These are phyloP conservation scores for Macrotyloma uniflorum DNA, from an alignment of 306 rosid genomes.

Conservation along the genomic window DNA sequence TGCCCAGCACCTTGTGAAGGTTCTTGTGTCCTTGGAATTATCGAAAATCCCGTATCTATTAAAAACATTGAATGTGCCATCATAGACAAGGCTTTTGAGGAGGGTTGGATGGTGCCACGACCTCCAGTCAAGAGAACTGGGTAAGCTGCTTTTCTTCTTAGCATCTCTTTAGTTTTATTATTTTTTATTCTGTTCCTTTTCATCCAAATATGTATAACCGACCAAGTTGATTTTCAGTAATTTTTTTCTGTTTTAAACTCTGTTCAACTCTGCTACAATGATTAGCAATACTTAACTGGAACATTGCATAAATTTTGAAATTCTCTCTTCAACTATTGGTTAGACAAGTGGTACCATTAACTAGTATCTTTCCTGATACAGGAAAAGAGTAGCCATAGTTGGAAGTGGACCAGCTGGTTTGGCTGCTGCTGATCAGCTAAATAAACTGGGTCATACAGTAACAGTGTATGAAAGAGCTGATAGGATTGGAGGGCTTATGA, in stretches of 20 bases:
- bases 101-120: constrained; percentile 99
- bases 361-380: constrained; percentile 42
- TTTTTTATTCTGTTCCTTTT: constrained; percentile 11
- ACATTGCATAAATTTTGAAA: neutral
- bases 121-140: constrained; percentile 89
- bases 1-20: constrained; percentile 99
- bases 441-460: constrained; percentile 84
- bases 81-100: constrained; percentile 96
- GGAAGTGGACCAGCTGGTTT: constrained; percentile 99
- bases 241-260: neutral
- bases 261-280: neutral
- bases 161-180: neutral
- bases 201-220: neutral
- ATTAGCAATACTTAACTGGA: neutral
- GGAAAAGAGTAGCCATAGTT: constrained; percentile 85
- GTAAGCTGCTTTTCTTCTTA: constrained; percentile 47
- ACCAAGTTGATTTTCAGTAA: neutral
- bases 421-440: constrained; percentile 99
- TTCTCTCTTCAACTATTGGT: neutral
- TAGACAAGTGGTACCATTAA: neutral
- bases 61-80: constrained; percentile 97
- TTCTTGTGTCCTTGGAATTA: constrained; percentile 77
- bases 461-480: constrained; percentile 53
- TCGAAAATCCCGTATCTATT: constrained; percentile 91
- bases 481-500: constrained; percentile 88